Base-by-base conservation (phyloP, 129 eudicot genomes). In the Artemisia argyi region DNA sequence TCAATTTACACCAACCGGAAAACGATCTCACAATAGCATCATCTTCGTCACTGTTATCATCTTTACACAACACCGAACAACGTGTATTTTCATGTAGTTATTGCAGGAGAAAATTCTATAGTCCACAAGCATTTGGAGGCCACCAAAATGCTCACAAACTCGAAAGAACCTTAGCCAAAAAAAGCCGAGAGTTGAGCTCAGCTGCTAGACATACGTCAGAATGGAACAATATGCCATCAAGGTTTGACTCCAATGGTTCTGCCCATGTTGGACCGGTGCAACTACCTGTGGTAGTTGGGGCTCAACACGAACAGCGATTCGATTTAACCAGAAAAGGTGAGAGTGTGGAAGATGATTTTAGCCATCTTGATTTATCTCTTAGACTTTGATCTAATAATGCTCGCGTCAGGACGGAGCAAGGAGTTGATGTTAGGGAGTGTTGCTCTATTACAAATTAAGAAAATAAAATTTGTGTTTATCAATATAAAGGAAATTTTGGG, bases 61-160 rank as follows among this genome's bases (percentile, higher is more conserved):
- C 89, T 16, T 35, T 75, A 30, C 76, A 68, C 17, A 50, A 50
- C 7, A 16, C 30, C 1, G 91, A 81, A 39, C 86, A 78, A 11
- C 82, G 98, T 0, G 86, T 92, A 24, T 92, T 86, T 61, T 80
- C 96, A 0, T 92, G 98, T 69, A 86, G 85, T 71, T 92, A 85
- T 53, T 92, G 98, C 76, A 73, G 85, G 16, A 89, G 96, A 62
- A 92, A 87, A 68, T 92, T 89, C 66, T 83, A 75, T 52, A 89
- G 96, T 65, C 91, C 98, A 12, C 98, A 92, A 79, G 98, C 98
- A 1, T 86, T 92, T 6, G 98, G 98, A 9, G 98, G 98, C 65
- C 98, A 92, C 84, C 98, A 92, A 73, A 92, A 92, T 56, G 98
- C 96, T 15, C 98, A 92, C 84, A 92, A 83, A 71, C 85, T 92